Evolutionary conservation across 495 filamentous ascomycete genomes (phyloP), one percentile per base, ranked within the genome.

Genomic region (Xylaria nigripes): DNA sequence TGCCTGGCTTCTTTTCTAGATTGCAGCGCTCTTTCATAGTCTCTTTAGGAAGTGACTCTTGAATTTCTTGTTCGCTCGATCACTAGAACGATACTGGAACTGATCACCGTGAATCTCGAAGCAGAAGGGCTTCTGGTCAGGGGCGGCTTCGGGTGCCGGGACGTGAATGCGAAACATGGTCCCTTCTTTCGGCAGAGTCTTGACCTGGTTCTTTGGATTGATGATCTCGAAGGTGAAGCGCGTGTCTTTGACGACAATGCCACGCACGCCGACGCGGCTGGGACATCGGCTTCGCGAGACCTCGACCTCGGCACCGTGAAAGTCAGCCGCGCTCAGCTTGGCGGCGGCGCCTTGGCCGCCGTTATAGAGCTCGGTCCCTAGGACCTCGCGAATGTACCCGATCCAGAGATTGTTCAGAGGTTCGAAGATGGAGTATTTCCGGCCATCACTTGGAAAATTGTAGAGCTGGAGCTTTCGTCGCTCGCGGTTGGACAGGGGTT

Each of bases 81-180:
- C 90, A 6, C 86, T 83, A 9, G 92, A 82, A 25, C 89, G 79
- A 60, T 82, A 85, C 75, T 86, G 77, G 63, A 97, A 93, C 60
- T 92, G 87, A 55, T 85, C 85, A 15, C 93, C 93, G 59, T 91
- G 84, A 1, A 97, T 72, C 68, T 97, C 90, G 60, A 96, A 95
- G 3, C 86, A 76, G 61, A 97, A 61, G 53, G 63, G 66, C 56
- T 71, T 56, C 8, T 36, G 60, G 55, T 3, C 54, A 34, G n/a
- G 54, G 48, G 25, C 49, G 25, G 34, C 64, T 19, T 51, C 56
- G 19, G 34, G 49, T 1, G 71, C 75, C 5, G 86, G 81, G 13
- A 97, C 74, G 48, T 76, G 76, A 61, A 97, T 82, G 16, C 86
- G 80, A 66, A 98, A 96, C 10, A 94, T 71, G 0, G 89, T 89